These are phyloP conservation scores for Pseudogymnoascus sp. DNA, from an alignment of 2,329 filamentous ascomycete genomes.

Conservation along the genomic window DNA sequence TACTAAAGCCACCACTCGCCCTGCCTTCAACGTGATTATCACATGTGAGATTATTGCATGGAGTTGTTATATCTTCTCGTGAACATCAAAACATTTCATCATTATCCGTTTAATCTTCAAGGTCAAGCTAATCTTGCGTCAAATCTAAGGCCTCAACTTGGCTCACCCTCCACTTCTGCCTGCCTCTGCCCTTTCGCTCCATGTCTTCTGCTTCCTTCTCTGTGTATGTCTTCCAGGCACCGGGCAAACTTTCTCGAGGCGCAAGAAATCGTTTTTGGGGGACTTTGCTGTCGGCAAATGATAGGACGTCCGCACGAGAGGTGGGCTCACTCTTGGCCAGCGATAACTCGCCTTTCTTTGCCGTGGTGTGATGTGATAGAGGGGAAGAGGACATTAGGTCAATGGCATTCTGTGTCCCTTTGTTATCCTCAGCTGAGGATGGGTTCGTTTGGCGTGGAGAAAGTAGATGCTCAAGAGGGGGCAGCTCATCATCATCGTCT, in stretches of 20 bases:
- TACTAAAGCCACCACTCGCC: neutral
- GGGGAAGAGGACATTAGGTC: neutral
- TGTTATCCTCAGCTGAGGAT: neutral
- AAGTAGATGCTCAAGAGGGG: neutral
- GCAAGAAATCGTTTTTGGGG: conserved; percentile 23
- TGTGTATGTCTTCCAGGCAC: conserved; percentile 28
- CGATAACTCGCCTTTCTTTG: neutral
- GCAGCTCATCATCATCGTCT: neutral
- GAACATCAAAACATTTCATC: neutral
- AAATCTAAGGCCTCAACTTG: conserved; percentile 25
- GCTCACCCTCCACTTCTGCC: conserved; percentile 19
- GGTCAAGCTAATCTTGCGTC: conserved; percentile 10
- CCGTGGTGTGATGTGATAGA: neutral
- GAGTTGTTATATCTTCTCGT: neutral
- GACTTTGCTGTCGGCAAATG: neutral
- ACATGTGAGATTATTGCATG: neutral
- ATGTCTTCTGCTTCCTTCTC: conserved; percentile 15
- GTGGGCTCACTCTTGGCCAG: neutral
- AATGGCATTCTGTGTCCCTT: neutral
- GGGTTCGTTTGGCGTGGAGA: neutral
- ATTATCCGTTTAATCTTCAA: neutral
- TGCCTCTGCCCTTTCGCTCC: conserved; percentile 1
- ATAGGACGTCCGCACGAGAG: neutral
- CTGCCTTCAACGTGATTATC: neutral
- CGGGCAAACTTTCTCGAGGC: conserved; percentile 29